phyloP scores from a whole-genome alignment of 2,329 filamentous ascomycete species.

The Gliomastix tumulicola region DNA sequence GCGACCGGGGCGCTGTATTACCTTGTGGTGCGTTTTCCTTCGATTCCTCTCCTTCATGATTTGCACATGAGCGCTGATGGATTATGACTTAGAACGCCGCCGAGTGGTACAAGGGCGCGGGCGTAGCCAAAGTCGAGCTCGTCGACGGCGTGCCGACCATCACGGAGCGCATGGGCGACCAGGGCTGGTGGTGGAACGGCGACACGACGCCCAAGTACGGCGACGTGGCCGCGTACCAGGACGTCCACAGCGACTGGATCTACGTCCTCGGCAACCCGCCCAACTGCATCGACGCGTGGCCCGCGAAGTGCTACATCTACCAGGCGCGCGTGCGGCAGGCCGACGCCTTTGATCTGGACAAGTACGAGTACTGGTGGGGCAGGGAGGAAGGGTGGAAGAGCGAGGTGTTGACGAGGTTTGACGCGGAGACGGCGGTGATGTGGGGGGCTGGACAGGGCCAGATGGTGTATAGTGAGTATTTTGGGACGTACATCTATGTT shows the following conservation, averaged over 20 bases:
- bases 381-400: slow-evolving; percentile 24
- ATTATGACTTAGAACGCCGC: slow-evolving; percentile 16
- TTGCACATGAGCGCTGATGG: background rate
- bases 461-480: slow-evolving; percentile 25
- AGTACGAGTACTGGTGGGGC: slow-evolving; percentile 34
- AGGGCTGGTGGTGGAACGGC: slow-evolving; percentile 28
- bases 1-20: slow-evolving; percentile 24
- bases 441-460: slow-evolving; percentile 29
- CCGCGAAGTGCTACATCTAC: slow-evolving; percentile 21
- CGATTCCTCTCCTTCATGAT: background rate
- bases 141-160: slow-evolving; percentile 23
- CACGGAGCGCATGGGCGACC: slow-evolving; percentile 20
- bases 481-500: slow-evolving; percentile 25
- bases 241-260: slow-evolving; percentile 27
- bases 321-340: slow-evolving; percentile 23
- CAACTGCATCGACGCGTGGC: slow-evolving; percentile 14
- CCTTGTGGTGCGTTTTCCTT: slow-evolving; percentile 19
- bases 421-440: slow-evolving; percentile 26
- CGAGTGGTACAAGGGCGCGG: slow-evolving; percentile 25
- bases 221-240: slow-evolving; percentile 26
- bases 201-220: slow-evolving; percentile 23
- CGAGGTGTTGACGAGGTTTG: slow-evolving; percentile 19
- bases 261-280: slow-evolving; percentile 30
- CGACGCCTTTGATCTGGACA: slow-evolving; percentile 24
- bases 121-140: slow-evolving; percentile 24